Conservation (phyloP, 371 early-diverging fungal species). For the Racocetra persica region DNA sequence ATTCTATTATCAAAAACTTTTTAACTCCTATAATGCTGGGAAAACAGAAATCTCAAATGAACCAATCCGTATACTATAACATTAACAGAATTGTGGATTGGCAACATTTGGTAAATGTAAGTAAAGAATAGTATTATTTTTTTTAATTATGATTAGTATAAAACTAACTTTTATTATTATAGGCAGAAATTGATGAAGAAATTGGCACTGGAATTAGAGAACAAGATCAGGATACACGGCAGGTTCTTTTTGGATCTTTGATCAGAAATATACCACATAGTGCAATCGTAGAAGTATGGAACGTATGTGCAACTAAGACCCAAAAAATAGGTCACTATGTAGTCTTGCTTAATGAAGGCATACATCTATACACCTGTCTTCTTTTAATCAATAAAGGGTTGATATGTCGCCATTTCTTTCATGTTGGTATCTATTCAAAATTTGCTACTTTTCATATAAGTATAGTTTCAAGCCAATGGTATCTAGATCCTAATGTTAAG, state of each 20-base stretch:
- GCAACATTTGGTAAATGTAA: too few species aligned
- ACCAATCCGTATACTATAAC: too few species aligned
- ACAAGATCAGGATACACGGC: too few species aligned
- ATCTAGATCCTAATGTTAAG: not conserved
- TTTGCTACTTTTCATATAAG: not conserved
- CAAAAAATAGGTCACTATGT: not conserved
- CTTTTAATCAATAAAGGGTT: conserved; percentile 3
- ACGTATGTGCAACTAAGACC: not conserved
- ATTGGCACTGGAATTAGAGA: too few species aligned
- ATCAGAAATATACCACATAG: too few species aligned
- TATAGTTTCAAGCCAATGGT: not conserved
- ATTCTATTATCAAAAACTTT: too few species aligned
- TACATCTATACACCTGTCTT: not conserved
- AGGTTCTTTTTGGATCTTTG: too few species aligned
- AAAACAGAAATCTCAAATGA: too few species aligned
- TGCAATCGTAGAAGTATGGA: not conserved
- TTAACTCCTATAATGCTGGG: too few species aligned
- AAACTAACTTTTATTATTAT: not conserved
- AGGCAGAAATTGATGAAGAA: not conserved
- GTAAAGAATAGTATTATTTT: too few species aligned
- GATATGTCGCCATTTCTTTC: not conserved
- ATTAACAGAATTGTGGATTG: too few species aligned
- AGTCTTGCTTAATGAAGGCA: not conserved
- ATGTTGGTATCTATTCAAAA: not conserved
- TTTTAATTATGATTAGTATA: too few species aligned